Base-by-base conservation (phyloP, 306 rosid species). In the Urtica urens region DNA sequence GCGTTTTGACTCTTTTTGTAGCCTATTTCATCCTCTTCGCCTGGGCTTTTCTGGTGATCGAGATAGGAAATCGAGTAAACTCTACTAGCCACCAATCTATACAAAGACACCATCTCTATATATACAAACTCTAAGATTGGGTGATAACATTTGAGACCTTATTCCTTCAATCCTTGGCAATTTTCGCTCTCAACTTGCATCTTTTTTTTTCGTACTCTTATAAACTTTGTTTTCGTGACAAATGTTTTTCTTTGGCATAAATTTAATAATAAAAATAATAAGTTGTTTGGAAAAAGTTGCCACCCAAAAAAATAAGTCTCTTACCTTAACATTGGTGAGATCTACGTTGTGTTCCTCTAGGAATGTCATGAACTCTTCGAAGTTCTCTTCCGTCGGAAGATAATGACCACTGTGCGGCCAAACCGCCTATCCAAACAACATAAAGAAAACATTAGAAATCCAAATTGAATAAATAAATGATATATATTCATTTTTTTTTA, bases 341-440 rank as follows among this genome's bases (percentile, higher is more conserved):
- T 87, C 92, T 18, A 77, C 80, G 3, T 77, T 25, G 39, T 79
- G 68, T 49, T 74, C 84, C 67, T 1, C 17, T 44, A 87, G 92
- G 66, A 79, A 82, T 46, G 61, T 58, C 75, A 82, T 53, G 28
- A 87, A 63, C 58, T 72, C 84, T 49, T 69, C 67, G 60, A 87
- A 82, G 60, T 82, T 87, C 69, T 79, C 96, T 63, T 82, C 87
- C 3, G 92, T 87, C 9, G 92, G 92, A 56, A 73, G 87, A 66
- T 87, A 87, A 57, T 87, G 96, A 44, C 94, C 96, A 51, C 96
- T 87, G 68, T 87, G 96, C 70, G 94, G 82, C 94, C 94, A 87
- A 61, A 87, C 77, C 23, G 82, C 78, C 96, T 75, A 58, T 24
- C 35, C n/a, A 10, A 63, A 28, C 51, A 53, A 53, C 50, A 47